These are phyloP conservation scores for Juncus effusus DNA, from an alignment of 176 grass and related monocot species.

Conservation along the genomic window DNA sequence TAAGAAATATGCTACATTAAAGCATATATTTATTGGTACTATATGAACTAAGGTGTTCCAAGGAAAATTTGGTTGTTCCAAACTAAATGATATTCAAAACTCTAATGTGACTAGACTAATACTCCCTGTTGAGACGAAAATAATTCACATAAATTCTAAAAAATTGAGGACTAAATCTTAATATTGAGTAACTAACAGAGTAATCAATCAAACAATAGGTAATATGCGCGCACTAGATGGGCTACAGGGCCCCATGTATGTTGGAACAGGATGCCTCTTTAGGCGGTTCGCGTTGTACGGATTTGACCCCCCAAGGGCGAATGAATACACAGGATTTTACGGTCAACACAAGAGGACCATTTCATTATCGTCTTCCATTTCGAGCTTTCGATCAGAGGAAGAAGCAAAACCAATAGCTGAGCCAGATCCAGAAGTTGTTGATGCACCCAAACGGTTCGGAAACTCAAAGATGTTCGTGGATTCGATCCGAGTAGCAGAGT, in stretches of 20 bases:
- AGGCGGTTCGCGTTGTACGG: slow-evolving; percentile 47
- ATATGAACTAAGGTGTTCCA: neutral
- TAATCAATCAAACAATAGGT: slow-evolving; percentile 1
- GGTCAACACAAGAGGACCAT: slow-evolving; percentile 40
- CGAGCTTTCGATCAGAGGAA: slow-evolving; percentile 11
- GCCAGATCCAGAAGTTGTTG: slow-evolving; percentile 41
- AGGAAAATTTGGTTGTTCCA: neutral
- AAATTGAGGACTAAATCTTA: neutral
- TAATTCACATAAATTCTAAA: neutral
- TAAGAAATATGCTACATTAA: neutral
- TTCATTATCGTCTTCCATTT: neutral
- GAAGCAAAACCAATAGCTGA: slow-evolving; percentile 29
- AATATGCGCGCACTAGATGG: slow-evolving; percentile 60
- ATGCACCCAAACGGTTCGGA: slow-evolving; percentile 52
- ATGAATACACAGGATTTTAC: slow-evolving; percentile 43
- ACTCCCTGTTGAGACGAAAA: neutral
- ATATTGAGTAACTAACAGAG: neutral
- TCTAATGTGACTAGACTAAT: neutral
- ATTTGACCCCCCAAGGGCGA: slow-evolving; percentile 43
- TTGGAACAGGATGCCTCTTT: slow-evolving; percentile 52
- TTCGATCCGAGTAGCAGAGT: slow-evolving; percentile 71
- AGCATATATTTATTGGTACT: neutral
- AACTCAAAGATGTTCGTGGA: slow-evolving; percentile 60
- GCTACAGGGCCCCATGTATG: slow-evolving; percentile 53
- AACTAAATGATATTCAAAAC: neutral